A percentile compares a stretch with the other conserved stretches of the same genome.
Conservation (phyloP, 345 rosid genomes). For the Eucalyptus curtisii region DNA sequence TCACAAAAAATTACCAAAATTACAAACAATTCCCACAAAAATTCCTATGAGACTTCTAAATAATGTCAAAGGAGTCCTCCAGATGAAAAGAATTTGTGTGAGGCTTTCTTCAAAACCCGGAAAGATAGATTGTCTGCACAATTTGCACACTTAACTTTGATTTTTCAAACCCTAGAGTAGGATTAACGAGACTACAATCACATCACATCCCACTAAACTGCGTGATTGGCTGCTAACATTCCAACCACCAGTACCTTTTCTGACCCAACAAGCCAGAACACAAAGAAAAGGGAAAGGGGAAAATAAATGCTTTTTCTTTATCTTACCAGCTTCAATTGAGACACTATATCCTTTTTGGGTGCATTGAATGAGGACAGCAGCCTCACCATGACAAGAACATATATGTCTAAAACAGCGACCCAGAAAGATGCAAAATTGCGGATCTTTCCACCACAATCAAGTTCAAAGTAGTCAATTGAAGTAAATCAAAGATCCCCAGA, state of each 20-base stretch:
- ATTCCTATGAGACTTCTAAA: not conserved
- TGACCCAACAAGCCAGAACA: not conserved
- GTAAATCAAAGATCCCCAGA: not conserved
- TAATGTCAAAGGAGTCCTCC: not conserved
- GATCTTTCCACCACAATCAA: not conserved
- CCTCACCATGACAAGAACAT: not conserved
- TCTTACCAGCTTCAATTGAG: not conserved
- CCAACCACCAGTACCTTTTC: not conserved
- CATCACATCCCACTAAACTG: not conserved
- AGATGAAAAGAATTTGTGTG: not conserved
- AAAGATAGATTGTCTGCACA: not conserved
- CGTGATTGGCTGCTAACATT: not conserved
- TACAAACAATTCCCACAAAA: not conserved
- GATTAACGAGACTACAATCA: not conserved
- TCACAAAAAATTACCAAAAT: not conserved
- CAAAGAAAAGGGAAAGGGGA: not conserved
- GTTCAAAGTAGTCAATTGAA: not conserved
- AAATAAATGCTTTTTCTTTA: not conserved
- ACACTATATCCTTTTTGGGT: not conserved
- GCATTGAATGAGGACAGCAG: not conserved
- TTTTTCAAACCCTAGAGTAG: not conserved
- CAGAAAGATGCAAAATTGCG: not conserved
- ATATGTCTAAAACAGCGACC: not conserved
- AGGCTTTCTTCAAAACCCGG: not conserved
- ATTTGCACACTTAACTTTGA: not conserved